Evolutionary conservation across 139 green algal species (phyloP), one percentile per base, ranked within the genome.

Genomic region (Diplosphaera chodatii): DNA sequence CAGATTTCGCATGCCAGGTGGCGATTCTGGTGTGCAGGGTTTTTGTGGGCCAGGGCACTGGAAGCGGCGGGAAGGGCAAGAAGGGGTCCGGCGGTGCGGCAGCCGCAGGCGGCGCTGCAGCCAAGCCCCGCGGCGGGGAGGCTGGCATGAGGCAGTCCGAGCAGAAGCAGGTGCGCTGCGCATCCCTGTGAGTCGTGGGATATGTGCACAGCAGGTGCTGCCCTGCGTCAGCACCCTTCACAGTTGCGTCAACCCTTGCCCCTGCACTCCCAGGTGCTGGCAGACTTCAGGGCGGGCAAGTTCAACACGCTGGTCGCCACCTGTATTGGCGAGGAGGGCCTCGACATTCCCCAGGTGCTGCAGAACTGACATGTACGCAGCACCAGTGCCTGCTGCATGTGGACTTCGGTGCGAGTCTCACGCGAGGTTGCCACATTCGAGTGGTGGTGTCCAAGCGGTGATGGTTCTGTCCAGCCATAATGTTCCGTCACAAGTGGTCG

Each of bases 301-400:
- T 91, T 91, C 76, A 94, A 95, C 70, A 81, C 89, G 69, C 78
- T 96, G 74, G 90, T 98, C 55, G 92, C 93, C 18, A 98, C 94
- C 0, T 94, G 87, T 77, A 96, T 99, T 62, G 95, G 88, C 0
- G 95, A 99, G 79, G 95, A 99, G 80, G 95, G 95, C 0, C 82
- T 99, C 64, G 95, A 99, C 81, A 97, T 99, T 32, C 88, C 89
- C 1, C 80, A 94, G 82, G 89, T 83, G 56, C 27, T 48, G 64
- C n/a, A 68, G 74, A 84, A 56, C 74, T 91, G 64, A 32, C 74
- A 34, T n/a, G n/a, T n/a, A n/a, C n/a, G n/a, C n/a, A n/a, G n/a
- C n/a, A n/a, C n/a, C n/a, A n/a, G n/a, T n/a, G n/a, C n/a, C n/a
- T n/a, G n/a, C n/a, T n/a, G n/a, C n/a, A n/a, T n/a, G n/a, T n/a